These are phyloP conservation scores for Pleurostoma richardsiae DNA, from an alignment of 2,329 filamentous ascomycete genomes.

Conservation along the genomic window DNA sequence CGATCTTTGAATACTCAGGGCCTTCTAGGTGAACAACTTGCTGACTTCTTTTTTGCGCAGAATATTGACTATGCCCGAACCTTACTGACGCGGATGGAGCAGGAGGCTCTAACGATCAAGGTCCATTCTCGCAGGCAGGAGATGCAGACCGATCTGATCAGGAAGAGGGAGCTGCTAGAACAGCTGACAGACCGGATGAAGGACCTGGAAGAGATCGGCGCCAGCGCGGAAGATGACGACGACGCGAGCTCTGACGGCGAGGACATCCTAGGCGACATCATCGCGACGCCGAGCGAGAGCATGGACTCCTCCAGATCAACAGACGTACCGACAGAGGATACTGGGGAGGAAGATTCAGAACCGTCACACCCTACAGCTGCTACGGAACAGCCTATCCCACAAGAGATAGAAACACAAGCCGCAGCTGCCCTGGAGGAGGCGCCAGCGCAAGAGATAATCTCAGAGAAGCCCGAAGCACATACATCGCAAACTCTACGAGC, in stretches of 20 bases:
- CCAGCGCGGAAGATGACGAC: constrained; percentile 28
- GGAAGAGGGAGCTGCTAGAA: constrained; percentile 62
- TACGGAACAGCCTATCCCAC: background rate
- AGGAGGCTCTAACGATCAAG: constrained; percentile 58
- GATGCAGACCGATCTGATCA: constrained; percentile 57
- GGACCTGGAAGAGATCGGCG: constrained; percentile 59
- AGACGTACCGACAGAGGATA: constrained; percentile 12
- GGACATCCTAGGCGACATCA: constrained; percentile 50
- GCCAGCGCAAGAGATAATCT: constrained; percentile 4
- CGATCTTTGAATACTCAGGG: background rate
- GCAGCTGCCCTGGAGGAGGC: constrained; percentile 1
- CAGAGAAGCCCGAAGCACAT: constrained; percentile 11
- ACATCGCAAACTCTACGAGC: constrained; percentile 28
- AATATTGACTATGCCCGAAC: constrained; percentile 69
- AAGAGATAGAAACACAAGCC: constrained; percentile 1
- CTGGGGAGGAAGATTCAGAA: constrained; percentile 10
- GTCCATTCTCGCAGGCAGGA: constrained; percentile 53
- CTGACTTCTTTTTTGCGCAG: constrained; percentile 27
- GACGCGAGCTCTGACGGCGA: constrained; percentile 49
- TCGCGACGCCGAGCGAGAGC: constrained; percentile 50
- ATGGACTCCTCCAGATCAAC: constrained; percentile 29
- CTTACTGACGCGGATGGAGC: constrained; percentile 66
- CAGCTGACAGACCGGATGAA: constrained; percentile 60
- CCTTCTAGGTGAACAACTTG: background rate
- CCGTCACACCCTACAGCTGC: constrained; percentile 3